Percentiles rank a stretch among this genome's conserved stretches.
Conservation (phyloP, 116 monocot species). For the Zostera marina region DNA sequence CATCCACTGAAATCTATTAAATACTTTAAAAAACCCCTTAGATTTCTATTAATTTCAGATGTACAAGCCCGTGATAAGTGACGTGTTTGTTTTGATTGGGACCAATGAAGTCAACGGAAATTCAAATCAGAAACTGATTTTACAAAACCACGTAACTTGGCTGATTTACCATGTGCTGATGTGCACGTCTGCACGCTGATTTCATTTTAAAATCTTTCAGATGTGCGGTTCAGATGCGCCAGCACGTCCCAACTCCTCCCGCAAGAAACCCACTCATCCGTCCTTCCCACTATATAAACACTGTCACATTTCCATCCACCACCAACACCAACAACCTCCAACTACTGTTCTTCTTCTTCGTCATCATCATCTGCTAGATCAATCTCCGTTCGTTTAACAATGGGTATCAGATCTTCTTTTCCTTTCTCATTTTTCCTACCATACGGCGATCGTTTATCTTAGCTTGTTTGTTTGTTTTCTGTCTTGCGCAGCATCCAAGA, state of each 20-base stretch:
- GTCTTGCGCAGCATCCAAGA: constrained; percentile 9
- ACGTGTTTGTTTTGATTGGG: too few species aligned
- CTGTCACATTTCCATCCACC: background rate
- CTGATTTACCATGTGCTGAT: too few species aligned
- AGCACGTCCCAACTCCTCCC: background rate
- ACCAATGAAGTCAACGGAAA: too few species aligned
- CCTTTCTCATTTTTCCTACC: background rate
- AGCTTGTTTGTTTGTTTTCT: background rate
- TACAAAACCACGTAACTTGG: too few species aligned
- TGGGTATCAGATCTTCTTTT: background rate
- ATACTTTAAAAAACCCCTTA: too few species aligned
- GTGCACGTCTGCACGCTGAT: too few species aligned
- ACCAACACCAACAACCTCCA: background rate
- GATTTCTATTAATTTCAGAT: too few species aligned
- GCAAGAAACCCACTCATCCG: background rate
- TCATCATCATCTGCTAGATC: background rate
- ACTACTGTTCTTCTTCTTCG: background rate
- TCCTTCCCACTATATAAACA: background rate
- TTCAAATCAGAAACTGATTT: too few species aligned
- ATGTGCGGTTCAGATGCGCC: too few species aligned
- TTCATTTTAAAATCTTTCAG: too few species aligned
- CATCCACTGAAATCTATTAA: too few species aligned
- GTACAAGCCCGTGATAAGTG: too few species aligned
- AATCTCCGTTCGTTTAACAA: background rate
- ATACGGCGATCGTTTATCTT: background rate